Evolutionary conservation across 2,329 filamentous ascomycete genomes (phyloP).

Genomic region (Dryadomyces sulphureus): DNA sequence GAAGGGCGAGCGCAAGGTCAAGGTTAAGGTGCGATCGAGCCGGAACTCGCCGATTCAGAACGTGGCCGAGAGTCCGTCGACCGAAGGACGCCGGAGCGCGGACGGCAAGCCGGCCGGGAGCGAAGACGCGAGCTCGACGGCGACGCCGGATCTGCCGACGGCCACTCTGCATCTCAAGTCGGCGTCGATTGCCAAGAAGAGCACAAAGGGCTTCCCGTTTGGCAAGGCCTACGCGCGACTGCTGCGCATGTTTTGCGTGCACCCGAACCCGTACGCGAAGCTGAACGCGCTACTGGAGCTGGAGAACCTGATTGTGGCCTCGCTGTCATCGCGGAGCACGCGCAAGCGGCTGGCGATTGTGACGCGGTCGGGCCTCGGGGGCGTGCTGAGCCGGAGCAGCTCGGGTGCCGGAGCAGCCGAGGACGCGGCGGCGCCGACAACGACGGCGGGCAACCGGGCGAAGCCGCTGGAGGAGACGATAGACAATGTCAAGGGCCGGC

Average conservation of each 20-base stretch:
- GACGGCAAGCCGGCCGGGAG: not conserved
- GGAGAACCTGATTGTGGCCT: conserved; percentile 66
- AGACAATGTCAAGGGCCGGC: conserved; percentile 53
- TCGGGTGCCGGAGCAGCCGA: not conserved
- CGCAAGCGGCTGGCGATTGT: conserved; percentile 22
- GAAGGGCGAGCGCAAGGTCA: conserved; percentile 19
- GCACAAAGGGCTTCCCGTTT: conserved; percentile 55
- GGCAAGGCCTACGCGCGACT: conserved; percentile 65
- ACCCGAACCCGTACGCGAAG: conserved; percentile 78
- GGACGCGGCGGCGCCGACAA: conserved; percentile 1
- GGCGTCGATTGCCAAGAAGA: conserved; percentile 15
- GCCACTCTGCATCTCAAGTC: not conserved
- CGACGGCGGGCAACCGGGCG: conserved; percentile 19
- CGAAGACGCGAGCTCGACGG: conserved; percentile 22
- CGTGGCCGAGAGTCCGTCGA: not conserved
- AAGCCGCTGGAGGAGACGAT: conserved; percentile 50
- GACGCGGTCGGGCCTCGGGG: conserved; percentile 12
- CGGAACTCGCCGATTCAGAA: not conserved
- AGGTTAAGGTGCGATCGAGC: conserved; percentile 11
- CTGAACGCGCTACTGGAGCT: conserved; percentile 72
- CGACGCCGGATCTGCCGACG: not conserved
- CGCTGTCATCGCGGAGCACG: conserved; percentile 42
- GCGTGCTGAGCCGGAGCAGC: conserved; percentile 2
- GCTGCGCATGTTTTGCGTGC: conserved; percentile 73
- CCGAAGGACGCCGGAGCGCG: not conserved